phyloP scores from a whole-genome alignment of 805 yeast species.

The Candida ovalis region DNA sequence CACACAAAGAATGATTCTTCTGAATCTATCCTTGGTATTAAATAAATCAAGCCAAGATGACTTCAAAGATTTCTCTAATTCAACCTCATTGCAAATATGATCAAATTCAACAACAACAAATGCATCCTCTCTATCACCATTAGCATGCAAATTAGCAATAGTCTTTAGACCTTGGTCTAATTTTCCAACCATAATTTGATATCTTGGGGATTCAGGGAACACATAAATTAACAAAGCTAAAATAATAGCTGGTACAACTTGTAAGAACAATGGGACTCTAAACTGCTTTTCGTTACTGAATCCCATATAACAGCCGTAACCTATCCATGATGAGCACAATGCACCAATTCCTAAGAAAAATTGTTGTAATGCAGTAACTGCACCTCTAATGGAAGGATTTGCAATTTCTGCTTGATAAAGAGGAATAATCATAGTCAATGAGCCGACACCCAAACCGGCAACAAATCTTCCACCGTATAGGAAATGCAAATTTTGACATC shows the following conservation, averaged over 20 bases:
- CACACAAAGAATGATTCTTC: conserved; percentile 25
- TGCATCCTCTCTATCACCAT: conserved; percentile 40
- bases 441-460: conserved; percentile 69
- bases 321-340: conserved; percentile 29
- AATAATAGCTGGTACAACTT: conserved; percentile 43
- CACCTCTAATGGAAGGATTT: conserved; percentile 57
- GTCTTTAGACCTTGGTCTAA: conserved; percentile 42
- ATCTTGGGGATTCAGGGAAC: conserved; percentile 52
- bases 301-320: conserved; percentile 28
- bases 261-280: conserved; percentile 46
- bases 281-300: conserved; percentile 27
- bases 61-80: conserved; percentile 23
- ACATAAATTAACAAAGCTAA: conserved; percentile 37
- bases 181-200: conserved; percentile 42
- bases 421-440: conserved; percentile 66
- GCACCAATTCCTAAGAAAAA: conserved; percentile 36
- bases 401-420: conserved; percentile 66
- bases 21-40: conserved; percentile 20
- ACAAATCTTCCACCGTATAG: conserved; percentile 50
- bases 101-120: conserved; percentile 52
- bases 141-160: conserved; percentile 39
- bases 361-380: conserved; percentile 57
- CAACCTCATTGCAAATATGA: conserved; percentile 55
- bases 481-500: conserved; percentile 16
- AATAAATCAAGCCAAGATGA: conserved; percentile 40